A percentile compares a stretch with the other conserved stretches of the same genome.
Evolutionary conservation across 306 rosid genomes (phyloP).

Genomic region (Prunus mongolica): DNA sequence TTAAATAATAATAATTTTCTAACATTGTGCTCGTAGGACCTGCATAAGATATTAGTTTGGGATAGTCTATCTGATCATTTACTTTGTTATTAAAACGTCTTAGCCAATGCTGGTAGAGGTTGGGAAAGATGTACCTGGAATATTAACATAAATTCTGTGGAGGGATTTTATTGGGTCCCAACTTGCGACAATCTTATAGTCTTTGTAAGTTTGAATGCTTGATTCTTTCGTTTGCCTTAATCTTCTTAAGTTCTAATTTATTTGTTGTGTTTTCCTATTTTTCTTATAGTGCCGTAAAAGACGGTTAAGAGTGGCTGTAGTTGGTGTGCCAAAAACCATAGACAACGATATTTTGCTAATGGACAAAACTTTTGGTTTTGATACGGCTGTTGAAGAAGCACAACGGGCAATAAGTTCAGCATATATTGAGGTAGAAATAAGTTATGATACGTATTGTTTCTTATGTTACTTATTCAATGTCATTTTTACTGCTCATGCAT

Average conservation of each 20-base stretch:
- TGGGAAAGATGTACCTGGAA: neutral
- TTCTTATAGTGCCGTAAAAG: constrained; percentile 69
- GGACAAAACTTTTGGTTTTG: constrained; percentile 99
- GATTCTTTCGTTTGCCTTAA: constrained; percentile 3
- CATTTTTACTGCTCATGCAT: neutral
- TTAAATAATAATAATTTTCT: neutral
- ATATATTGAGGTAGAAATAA: constrained; percentile 71
- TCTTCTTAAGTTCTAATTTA: constrained; percentile 6
- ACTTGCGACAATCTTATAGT: neutral
- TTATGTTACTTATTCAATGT: neutral
- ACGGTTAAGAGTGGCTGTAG: constrained; percentile 68
- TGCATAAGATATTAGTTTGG: neutral
- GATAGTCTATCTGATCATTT: neutral
- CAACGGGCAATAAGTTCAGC: constrained; percentile 98
- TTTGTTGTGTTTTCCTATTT: neutral
- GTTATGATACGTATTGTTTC: neutral
- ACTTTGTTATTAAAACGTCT: neutral
- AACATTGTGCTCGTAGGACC: neutral
- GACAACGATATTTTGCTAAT: constrained; percentile 95
- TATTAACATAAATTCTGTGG: neutral
- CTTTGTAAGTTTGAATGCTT: neutral
- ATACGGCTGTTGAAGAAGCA: constrained; percentile 99
- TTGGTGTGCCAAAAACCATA: constrained; percentile 95
- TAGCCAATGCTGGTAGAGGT: neutral
- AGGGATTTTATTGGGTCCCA: constrained; percentile 1